These are phyloP conservation scores for Nicotiana tabacum DNA, from an alignment of 257 asterid species.

Conservation along the genomic window DNA sequence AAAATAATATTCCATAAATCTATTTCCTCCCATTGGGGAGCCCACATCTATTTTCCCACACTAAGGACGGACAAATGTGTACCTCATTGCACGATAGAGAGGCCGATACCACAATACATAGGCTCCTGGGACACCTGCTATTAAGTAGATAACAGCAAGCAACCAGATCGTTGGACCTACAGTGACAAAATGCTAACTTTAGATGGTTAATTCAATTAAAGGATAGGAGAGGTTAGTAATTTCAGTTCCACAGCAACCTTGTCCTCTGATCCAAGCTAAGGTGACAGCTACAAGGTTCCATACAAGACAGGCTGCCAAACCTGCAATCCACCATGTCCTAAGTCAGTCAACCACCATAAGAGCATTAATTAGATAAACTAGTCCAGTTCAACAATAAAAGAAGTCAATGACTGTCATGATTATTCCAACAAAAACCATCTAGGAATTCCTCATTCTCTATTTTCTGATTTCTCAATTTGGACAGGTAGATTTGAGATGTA, in stretches of 20 bases:
- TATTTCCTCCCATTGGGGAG: background rate
- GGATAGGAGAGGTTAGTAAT: background rate
- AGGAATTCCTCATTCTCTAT: background rate
- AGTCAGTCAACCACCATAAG: background rate
- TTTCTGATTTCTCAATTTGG: background rate
- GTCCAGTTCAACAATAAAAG: background rate
- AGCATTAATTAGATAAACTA: background rate
- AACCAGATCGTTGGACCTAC: slow-evolving; percentile 76
- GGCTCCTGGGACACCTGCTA: slow-evolving; percentile 91
- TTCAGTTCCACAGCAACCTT: slow-evolving; percentile 45
- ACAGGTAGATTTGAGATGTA: background rate
- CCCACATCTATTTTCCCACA: background rate
- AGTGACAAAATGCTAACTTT: background rate
- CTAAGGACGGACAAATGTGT: slow-evolving; percentile 8
- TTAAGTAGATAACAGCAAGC: slow-evolving; percentile 75
- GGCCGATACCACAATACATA: slow-evolving; percentile 91
- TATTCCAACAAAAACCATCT: background rate
- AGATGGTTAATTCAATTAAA: background rate
- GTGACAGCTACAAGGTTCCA: slow-evolving; percentile 78
- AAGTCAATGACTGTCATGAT: background rate
- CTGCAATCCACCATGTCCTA: slow-evolving; percentile 41
- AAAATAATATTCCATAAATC: background rate
- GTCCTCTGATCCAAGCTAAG: slow-evolving; percentile 77
- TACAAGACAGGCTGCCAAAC: slow-evolving; percentile 56
- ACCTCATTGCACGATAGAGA: slow-evolving; percentile 97